Conservation (phyloP, 495 filamentous ascomycete species). For the Penicillium coffeae region DNA sequence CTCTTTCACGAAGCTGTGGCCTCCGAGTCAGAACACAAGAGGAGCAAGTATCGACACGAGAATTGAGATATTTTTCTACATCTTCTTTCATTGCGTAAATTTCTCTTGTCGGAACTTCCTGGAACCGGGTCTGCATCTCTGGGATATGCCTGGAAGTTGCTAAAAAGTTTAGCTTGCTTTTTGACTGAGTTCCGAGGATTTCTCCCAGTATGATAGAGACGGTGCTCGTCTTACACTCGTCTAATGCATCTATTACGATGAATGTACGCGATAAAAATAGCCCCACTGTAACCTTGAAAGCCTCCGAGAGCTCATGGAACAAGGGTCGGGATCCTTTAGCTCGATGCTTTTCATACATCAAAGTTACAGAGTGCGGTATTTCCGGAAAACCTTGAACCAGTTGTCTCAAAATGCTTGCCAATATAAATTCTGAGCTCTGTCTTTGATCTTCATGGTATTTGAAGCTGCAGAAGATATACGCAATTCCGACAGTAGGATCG, state of each 20-base stretch:
- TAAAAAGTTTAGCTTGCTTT: neutral
- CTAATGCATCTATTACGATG: neutral
- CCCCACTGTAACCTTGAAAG: neutral
- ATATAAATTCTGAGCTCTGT: neutral
- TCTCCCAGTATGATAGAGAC: neutral
- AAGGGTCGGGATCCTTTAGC: neutral
- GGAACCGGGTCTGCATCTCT: neutral
- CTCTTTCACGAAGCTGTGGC: too few relatives aligned
- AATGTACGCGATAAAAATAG: neutral
- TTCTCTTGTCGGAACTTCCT: neutral
- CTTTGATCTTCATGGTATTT: neutral
- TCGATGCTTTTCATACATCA: neutral
- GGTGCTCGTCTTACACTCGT: neutral
- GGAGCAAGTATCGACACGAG: too few relatives aligned
- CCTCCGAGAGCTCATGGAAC: neutral
- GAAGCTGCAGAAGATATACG: neutral
- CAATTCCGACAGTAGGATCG: neutral
- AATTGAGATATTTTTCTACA: neutral
- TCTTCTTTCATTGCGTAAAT: neutral
- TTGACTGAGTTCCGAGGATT: neutral
- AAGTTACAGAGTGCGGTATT: neutral
- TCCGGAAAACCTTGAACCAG: neutral
- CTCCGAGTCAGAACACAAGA: too few relatives aligned
- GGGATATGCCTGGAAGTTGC: neutral
- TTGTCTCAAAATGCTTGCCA: neutral